phyloP scores from a whole-genome alignment of 2,329 filamentous ascomycete genomes.

The Cercospora canescens region DNA sequence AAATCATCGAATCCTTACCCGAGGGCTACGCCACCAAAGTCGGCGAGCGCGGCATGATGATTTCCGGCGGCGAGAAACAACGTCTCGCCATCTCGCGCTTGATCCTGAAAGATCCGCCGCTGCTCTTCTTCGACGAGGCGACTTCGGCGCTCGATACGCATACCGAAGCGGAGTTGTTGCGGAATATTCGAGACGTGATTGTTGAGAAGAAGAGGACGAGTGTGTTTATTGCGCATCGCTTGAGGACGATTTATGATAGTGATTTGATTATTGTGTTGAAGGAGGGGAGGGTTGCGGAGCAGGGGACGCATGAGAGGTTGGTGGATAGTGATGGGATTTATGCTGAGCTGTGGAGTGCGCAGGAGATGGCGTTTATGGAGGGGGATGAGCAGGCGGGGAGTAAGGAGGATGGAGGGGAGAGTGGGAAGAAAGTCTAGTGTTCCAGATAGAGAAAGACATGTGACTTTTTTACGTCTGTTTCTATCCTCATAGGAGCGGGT shows the following conservation, averaged over 20 bases:
- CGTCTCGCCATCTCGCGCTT: slow-evolving; percentile 80
- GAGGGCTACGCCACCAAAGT: slow-evolving; percentile 87
- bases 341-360: slow-evolving; percentile 77
- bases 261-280: slow-evolving; percentile 88
- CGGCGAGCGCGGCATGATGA: slow-evolving; percentile 94
- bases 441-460: neutral
- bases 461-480: no score
- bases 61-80: slow-evolving; percentile 90
- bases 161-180: slow-evolving; percentile 85
- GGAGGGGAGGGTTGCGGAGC: slow-evolving; percentile 81
- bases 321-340: slow-evolving; percentile 80
- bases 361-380: slow-evolving; percentile 41
- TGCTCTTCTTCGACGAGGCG: slow-evolving; percentile 94
- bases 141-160: slow-evolving; percentile 91
- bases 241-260: slow-evolving; percentile 91
- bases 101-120: slow-evolving; percentile 82
- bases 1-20: slow-evolving; percentile 75
- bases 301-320: slow-evolving; percentile 81
- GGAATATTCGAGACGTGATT: slow-evolving; percentile 90
- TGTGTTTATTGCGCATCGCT: slow-evolving; percentile 89
- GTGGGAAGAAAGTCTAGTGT: slow-evolving; percentile 18
- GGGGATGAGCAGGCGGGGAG: slow-evolving; percentile 21
- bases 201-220: slow-evolving; percentile 87
- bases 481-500: no score
- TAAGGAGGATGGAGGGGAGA: slow-evolving; percentile 8